A percentile compares a stretch with the other conserved stretches of the same genome.
These are phyloP conservation scores for Stenogyne calaminthoides DNA, from an alignment of 305 asterid genomes.

Conservation along the genomic window DNA sequence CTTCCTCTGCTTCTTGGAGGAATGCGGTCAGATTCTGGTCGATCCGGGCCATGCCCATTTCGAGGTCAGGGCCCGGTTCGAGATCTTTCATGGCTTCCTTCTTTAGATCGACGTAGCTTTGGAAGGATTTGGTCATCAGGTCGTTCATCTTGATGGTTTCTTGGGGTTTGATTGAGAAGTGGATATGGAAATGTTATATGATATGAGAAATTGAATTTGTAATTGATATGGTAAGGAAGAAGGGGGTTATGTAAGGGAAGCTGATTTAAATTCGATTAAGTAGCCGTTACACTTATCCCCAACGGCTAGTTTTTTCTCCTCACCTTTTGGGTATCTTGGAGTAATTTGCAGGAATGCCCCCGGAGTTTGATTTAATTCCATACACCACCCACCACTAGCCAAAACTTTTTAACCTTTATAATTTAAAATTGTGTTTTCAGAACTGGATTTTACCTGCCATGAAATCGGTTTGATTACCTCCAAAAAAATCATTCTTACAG, in stretches of 20 bases:
- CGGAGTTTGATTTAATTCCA: background rate
- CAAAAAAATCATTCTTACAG: too few species aligned
- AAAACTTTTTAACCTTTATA: too few species aligned
- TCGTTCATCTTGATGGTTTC: slow-evolving; percentile 52
- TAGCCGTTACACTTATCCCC: slow-evolving; percentile 1
- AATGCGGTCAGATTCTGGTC: slow-evolving; percentile 67
- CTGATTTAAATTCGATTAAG: background rate
- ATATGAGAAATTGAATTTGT: background rate
- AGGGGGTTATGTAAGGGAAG: slow-evolving; percentile 16
- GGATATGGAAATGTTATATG: background rate
- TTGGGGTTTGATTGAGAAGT: background rate
- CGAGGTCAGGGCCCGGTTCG: slow-evolving; percentile 56
- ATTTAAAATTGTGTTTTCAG: too few species aligned
- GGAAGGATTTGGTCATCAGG: slow-evolving; percentile 89
- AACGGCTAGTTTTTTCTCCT: slow-evolving; percentile 17
- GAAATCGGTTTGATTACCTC: too few species aligned
- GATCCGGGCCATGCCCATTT: slow-evolving; percentile 56
- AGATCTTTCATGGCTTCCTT: slow-evolving; percentile 81
- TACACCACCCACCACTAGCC: too few species aligned
- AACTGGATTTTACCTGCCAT: too few species aligned
- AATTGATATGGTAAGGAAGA: background rate
- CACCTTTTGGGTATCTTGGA: background rate
- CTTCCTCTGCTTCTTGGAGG: slow-evolving; percentile 75
- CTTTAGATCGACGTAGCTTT: slow-evolving; percentile 82
- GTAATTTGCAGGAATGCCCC: slow-evolving; percentile 12